These are phyloP conservation scores for Podospora pseudoanserina DNA, from an alignment of 495 filamentous ascomycete species.

Conservation along the genomic window DNA sequence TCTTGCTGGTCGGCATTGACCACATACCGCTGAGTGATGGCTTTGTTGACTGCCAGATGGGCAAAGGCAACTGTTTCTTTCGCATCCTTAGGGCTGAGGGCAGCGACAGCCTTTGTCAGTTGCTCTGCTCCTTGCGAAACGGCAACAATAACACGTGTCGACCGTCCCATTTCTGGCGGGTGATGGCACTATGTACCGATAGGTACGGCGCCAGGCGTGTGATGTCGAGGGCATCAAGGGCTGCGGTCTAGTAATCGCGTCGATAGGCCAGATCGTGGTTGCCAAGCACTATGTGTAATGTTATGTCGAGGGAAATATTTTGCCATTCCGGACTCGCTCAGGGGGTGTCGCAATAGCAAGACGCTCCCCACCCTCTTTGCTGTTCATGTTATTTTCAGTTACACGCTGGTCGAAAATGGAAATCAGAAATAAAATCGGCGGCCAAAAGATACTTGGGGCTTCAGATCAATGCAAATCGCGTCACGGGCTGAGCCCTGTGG, in stretches of 20 bases:
- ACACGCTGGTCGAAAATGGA: too few species aligned
- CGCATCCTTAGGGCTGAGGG: constrained; percentile 22
- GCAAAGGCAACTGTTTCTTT: constrained; percentile 29
- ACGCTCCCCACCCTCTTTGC: too few species aligned
- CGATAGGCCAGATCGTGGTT: constrained; percentile 38
- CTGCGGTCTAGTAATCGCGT: constrained; percentile 29
- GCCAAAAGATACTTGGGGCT: too few species aligned
- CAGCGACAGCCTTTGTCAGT: constrained; percentile 21
- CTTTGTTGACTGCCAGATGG: constrained; percentile 34
- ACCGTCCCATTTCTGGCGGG: constrained; percentile 28
- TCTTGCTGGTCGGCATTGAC: constrained; percentile 15
- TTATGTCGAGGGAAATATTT: too few species aligned
- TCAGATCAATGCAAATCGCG: too few species aligned
- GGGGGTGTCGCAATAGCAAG: too few species aligned
- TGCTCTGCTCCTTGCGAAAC: constrained; percentile 10
- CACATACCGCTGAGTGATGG: constrained; percentile 31
- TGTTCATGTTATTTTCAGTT: too few species aligned
- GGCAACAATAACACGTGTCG: constrained; percentile 24
- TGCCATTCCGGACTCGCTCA: too few species aligned
- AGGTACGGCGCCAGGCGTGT: constrained; percentile 24
- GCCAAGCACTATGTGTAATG: constrained; percentile 29
- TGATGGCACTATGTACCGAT: constrained; percentile 27
- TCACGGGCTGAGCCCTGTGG: too few species aligned
- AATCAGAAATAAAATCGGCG: too few species aligned
- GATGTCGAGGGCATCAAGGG: constrained; percentile 34